Evolutionary conservation across 768 basidiomycete species (phyloP), one percentile per base, ranked within the genome.

Genomic region (Artomyces pyxidatus): DNA sequence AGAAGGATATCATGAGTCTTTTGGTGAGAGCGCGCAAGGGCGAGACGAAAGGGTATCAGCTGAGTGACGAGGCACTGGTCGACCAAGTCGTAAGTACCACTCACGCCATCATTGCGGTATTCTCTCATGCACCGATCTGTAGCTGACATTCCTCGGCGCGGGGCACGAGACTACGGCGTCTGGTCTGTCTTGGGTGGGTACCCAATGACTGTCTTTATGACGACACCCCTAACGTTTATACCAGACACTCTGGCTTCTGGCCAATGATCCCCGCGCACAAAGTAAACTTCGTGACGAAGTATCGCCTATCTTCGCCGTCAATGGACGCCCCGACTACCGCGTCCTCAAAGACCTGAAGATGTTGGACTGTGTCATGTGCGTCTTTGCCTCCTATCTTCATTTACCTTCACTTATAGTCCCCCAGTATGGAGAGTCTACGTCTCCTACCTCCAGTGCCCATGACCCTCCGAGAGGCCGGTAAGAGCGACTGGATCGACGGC

Each of bases 161-260:
- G 74, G 70, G 45, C 65, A 56, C 50, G 63, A 59, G 59, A 74
- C 73, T 4, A 74, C 72, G 10, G 73, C 75, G 0, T 69, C 71
- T 37, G 74, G 74, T 8, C 55, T 75, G 22, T 64, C 71, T 10
- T 81, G 79, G 78, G 73, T 74, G 52, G n/a, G 63, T 54, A 26
- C 29, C 11, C 10, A 23, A 47, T 7, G n/a, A 30, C 17, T 19
- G 23, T 53, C n/a, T 17, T 45, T 61, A 6, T 2, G 2, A 11
- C n/a, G 32, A 3, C 32, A 3, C 32, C n/a, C 32, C 10, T 35
- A 32, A 8, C 5, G 59, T 51, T 28, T 21, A 51, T 6, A 50
- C 55, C 35, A 72, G 76, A 74, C 75, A 0, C 63, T 78, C 7
- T 78, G 75, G 75, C 65, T 77, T 17, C 71, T 83, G 10, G 72